A percentile compares a stretch with the other conserved stretches of the same genome.
Conservation (phyloP, 208 protist species). For the Acanthamoeba lenticulata region DNA sequence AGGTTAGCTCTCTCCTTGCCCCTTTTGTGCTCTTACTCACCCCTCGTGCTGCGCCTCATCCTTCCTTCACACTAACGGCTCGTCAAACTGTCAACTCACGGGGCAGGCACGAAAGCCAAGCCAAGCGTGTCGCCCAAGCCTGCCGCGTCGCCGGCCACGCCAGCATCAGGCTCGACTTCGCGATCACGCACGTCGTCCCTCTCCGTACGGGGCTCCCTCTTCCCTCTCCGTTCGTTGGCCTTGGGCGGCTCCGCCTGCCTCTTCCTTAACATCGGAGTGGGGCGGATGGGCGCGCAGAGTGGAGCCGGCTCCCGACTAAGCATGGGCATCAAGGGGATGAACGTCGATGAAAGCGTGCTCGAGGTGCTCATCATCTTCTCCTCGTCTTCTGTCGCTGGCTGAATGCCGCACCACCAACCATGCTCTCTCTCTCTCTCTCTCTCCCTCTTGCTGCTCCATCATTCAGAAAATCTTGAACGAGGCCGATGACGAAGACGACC, state of each 20-base stretch:
- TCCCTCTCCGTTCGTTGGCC: not conserved
- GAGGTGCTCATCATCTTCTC: not conserved
- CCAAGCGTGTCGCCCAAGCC: not conserved
- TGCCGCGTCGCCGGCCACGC: not conserved
- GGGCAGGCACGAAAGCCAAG: not conserved
- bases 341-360: not conserved
- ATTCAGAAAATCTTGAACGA: conserved; percentile 51
- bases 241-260: not conserved
- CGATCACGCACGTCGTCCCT: not conserved
- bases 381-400: not conserved
- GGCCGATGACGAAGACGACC: not conserved
- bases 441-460: not conserved
- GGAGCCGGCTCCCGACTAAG: not conserved
- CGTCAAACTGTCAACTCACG: too few relatives aligned
- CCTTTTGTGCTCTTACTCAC: too few relatives aligned
- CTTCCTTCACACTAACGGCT: not conserved
- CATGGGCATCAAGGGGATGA: not conserved
- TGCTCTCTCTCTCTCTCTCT: not conserved
- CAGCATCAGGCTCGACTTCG: not conserved
- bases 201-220: not conserved
- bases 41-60: too few relatives aligned
- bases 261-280: not conserved
- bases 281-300: not conserved
- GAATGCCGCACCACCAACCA: not conserved
- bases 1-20: too few relatives aligned